Evolutionary conservation across 192 early-diverging fungal genomes (phyloP), one percentile per base, ranked within the genome.

Genomic region (Entomortierella lignicola): DNA sequence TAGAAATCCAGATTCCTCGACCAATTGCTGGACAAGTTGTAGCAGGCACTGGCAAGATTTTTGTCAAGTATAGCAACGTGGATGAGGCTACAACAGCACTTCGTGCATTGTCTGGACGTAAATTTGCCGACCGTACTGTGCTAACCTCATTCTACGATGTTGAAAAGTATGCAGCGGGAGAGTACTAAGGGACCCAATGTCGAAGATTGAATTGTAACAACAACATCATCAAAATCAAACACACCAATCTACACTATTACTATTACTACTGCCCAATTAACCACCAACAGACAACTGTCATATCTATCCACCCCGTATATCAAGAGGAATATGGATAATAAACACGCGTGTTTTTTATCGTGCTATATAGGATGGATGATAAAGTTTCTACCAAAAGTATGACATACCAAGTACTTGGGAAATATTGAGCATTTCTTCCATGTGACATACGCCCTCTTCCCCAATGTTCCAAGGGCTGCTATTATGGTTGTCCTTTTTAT

Each of bases 111-210:
- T 94, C 96, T 26, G 97, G 97, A 34, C 89, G 97, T 39, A 94
- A 93, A 85, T 99, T 99, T 81, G 91, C 92, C 50, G 94, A 95
- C 34, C 86, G 97, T 29, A 99, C 96, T 5, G 97, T 99, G 34
- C 81, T 99, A 59, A 91, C 96, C 11, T 88, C 94, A 17, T 98
- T 91, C 77, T 91, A 91, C 60, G 81, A 91, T 27, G 91, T 95
- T 57, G 87, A 90, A 6, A 89, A 89, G 66, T 97, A 92, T 77
- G 60, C 74, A 25, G 82, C 82, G 51, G 85, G 86, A 8, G 89
- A 95, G 60, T 91, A 53, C 34, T 65, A 63, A 47, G 17, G 5
- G 44, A 15, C 12, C 5, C 20, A 15, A 15, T 10, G 13, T 42
- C 13, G 23, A 54, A 54, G n/a, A 54, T 4, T 27, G 27, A 54